phyloP scores from a whole-genome alignment of 2,329 filamentous ascomycete species.

The Passalora sequoiae region DNA sequence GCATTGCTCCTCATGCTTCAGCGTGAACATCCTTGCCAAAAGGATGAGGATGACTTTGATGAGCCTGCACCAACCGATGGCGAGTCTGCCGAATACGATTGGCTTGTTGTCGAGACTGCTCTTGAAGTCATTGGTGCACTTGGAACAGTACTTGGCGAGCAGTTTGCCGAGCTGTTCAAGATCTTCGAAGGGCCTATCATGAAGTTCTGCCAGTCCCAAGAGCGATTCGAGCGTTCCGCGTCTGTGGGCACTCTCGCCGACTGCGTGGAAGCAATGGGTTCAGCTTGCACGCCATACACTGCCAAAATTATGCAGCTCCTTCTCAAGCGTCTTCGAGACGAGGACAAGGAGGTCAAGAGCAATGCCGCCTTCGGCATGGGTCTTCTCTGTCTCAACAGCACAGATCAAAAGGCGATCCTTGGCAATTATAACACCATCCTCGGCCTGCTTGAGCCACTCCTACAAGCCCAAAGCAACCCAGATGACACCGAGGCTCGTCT shows the following conservation, averaged over 20 bases:
- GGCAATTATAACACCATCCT: constrained; percentile 73
- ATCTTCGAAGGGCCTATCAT: constrained; percentile 89
- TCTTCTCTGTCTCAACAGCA: constrained; percentile 75
- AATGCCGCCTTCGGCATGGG: constrained; percentile 92
- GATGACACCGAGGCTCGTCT: constrained; percentile 69
- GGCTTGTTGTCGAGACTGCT: constrained; percentile 91
- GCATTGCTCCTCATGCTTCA: constrained; percentile 75
- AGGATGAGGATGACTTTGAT: constrained; percentile 77
- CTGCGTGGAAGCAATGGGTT: constrained; percentile 78
- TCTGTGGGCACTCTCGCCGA: constrained; percentile 90
- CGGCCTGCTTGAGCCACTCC: constrained; percentile 76
- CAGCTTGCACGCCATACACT: constrained; percentile 76
- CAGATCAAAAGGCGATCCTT: constrained; percentile 66
- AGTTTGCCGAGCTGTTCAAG: constrained; percentile 88
- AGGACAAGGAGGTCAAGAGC: constrained; percentile 86
- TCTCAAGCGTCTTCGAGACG: constrained; percentile 79
- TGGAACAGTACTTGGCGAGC: constrained; percentile 70
- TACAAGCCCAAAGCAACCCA: constrained; percentile 44
- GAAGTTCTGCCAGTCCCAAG: constrained; percentile 79
- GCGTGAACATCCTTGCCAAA: constrained; percentile 86
- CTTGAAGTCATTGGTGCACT: constrained; percentile 85
- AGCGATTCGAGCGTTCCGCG: constrained; percentile 80
- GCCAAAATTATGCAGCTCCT: constrained; percentile 70
- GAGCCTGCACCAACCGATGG: constrained; percentile 63
- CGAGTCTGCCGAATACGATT: constrained; percentile 92